Evolutionary conservation across 345 rosid species (phyloP).

Genomic region (Gossypium australe): DNA sequence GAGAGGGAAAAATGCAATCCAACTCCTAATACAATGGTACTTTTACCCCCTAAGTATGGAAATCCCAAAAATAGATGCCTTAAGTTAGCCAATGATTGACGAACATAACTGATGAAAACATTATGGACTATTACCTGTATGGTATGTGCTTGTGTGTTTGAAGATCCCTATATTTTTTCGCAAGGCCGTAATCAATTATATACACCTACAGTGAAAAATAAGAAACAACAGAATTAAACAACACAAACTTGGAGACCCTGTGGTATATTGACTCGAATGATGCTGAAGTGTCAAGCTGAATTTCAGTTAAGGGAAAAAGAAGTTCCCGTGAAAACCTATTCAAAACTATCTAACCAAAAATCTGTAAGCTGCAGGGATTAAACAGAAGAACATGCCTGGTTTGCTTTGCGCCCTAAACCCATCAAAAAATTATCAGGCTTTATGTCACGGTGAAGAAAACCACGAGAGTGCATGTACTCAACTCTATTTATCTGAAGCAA

Average conservation of each 20-base stretch:
- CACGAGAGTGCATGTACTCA: conserved; percentile 81
- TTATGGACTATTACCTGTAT: conserved; percentile 38
- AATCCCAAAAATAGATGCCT: not conserved
- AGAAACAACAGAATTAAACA: not conserved
- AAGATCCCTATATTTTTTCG: conserved; percentile 81
- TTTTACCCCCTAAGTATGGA: too few species aligned
- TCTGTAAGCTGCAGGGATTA: not conserved
- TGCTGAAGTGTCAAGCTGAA: not conserved
- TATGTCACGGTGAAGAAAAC: conserved; percentile 90
- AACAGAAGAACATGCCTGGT: conserved; percentile 48
- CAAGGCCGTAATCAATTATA: conserved; percentile 79
- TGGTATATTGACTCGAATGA: not conserved
- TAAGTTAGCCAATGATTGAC: not conserved
- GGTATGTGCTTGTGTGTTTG: conserved; percentile 91
- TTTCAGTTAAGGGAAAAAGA: not conserved
- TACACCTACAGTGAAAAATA: conserved; percentile 47
- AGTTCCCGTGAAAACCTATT: not conserved
- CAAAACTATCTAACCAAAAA: not conserved
- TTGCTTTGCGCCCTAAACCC: conserved; percentile 94
- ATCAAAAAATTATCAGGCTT: conserved; percentile 90
- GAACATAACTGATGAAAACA: not conserved
- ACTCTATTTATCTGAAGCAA: conserved; percentile 66
- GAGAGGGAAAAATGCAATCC: too few species aligned
- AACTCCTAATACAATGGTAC: too few species aligned
- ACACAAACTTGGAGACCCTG: not conserved